Evolutionary conservation across 2,329 filamentous ascomycete species (phyloP), one percentile per base, ranked within the genome.

Genomic region (Teratosphaeria zuluensis): DNA sequence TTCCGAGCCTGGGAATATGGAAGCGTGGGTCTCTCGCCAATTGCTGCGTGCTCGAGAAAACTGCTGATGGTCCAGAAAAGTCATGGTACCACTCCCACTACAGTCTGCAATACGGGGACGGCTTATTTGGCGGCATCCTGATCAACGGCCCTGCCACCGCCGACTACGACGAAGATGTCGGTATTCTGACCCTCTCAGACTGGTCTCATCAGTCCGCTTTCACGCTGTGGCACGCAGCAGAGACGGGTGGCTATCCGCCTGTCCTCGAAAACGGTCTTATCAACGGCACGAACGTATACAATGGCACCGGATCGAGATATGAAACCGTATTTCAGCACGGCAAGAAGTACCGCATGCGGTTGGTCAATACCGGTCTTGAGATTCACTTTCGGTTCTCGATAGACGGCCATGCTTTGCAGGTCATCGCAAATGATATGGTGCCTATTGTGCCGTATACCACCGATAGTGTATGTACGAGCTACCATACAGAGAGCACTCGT

Each of bases 361-460:
- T 79, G 1, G 66, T 77, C 59, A 79, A 79, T 64, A 61, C 60
- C 1, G 72, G 71, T 31, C 69, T 75, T 30, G 67, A 76, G 42
- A 72, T 73, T 0, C 73, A 70, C 21, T 77, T 72, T 64, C 73
- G 73, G 58, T 77, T 78, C 64, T 72, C 70, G 8, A 65, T 76
- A 54, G 75, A 78, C 56, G 69, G 70, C 7, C 77, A 79, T 58
- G 64, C 67, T 8, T 72, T 79, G 54, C 72, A 71, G 8, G 75
- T 79, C 42, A 73, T 79, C 48, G 70, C 73, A 1, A 69, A 70
- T 1, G 77, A 79, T 55, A 74, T 77, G 46, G 71, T 75, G 4
- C 76, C 77, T 1, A 72, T 79, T 54, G 66, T 70, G 21, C 77
- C 76, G 2, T 77, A 73, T 59, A 66, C 63, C 30, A 72, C 75